phyloP scores from a whole-genome alignment of 345 rosid species.

The Aegle marmelos region DNA sequence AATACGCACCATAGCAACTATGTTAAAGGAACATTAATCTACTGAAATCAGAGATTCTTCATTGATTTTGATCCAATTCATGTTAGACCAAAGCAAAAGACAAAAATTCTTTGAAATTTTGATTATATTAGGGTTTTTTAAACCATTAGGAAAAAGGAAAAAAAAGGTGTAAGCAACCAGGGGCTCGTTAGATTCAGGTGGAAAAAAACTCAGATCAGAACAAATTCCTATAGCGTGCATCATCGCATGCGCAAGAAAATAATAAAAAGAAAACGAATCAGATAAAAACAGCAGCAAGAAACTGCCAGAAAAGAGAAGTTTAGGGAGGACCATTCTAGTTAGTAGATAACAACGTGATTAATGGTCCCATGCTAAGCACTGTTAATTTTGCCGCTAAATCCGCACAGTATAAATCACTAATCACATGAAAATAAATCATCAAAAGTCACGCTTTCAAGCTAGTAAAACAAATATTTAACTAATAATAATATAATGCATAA shows the following conservation, averaged over 20 bases:
- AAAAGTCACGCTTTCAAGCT: conserved; percentile 45
- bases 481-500: conserved; percentile 26
- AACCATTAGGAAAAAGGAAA: background rate
- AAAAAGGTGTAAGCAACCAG: background rate
- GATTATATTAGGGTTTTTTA: conserved; percentile 10
- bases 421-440: conserved; percentile 17
- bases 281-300: conserved; percentile 5
- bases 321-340: conserved; percentile 46
- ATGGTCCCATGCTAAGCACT: conserved; percentile 46
- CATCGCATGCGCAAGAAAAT: conserved; percentile 33
- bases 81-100: background rate
- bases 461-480: conserved; percentile 29
- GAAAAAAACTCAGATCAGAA: conserved; percentile 15
- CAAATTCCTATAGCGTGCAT: conserved; percentile 6
- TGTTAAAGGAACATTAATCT: background rate
- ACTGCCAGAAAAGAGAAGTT: background rate
- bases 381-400: conserved; percentile 24
- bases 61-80: background rate
- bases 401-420: conserved; percentile 27
- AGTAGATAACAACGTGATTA: conserved; percentile 26
- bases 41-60: background rate
- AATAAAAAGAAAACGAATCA: background rate
- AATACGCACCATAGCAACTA: background rate
- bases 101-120: background rate
- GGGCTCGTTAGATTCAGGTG: conserved; percentile 27